phyloP scores from a whole-genome alignment of 129 eudicot genomes.

The Pseudognaphalium luteoalbum region DNA sequence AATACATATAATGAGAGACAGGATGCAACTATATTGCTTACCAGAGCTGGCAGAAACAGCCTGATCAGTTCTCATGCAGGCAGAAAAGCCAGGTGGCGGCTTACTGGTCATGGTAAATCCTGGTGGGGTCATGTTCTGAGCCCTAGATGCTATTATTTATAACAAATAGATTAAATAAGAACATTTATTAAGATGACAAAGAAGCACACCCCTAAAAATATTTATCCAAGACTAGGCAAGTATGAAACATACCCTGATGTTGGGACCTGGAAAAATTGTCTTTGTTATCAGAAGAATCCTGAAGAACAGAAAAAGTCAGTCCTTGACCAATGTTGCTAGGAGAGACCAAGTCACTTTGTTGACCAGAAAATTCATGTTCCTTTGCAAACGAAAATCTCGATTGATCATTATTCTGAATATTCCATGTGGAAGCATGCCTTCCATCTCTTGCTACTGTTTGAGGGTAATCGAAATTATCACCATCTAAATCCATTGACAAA shows the following conservation, averaged over 20 bases:
- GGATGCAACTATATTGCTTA: constrained; percentile 25
- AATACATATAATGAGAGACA: constrained; percentile 12
- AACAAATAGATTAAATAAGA: not conserved
- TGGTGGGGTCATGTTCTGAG: constrained; percentile 55
- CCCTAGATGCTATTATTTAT: constrained; percentile 46
- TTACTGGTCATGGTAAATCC: constrained; percentile 50
- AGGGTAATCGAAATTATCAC: constrained; percentile 53
- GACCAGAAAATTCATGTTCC: constrained; percentile 48
- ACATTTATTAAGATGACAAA: not conserved
- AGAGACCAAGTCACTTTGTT: constrained; percentile 38
- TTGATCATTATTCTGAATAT: constrained; percentile 44
- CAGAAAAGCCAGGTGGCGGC: constrained; percentile 72
- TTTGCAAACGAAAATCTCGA: constrained; percentile 58
- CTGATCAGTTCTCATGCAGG: constrained; percentile 42
- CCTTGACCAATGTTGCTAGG: constrained; percentile 39
- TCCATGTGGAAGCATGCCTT: constrained; percentile 49
- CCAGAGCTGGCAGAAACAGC: constrained; percentile 52
- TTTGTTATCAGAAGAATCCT: constrained; percentile 43
- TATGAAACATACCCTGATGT: constrained; percentile 42
- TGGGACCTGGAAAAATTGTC: constrained; percentile 45
- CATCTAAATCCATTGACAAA: constrained; percentile 63
- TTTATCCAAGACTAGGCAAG: not conserved
- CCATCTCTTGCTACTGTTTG: constrained; percentile 45
- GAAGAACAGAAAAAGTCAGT: constrained; percentile 30
- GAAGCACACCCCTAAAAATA: not conserved